phyloP scores from a whole-genome alignment of 257 asterid genomes.

The Solanum chaucha region DNA sequence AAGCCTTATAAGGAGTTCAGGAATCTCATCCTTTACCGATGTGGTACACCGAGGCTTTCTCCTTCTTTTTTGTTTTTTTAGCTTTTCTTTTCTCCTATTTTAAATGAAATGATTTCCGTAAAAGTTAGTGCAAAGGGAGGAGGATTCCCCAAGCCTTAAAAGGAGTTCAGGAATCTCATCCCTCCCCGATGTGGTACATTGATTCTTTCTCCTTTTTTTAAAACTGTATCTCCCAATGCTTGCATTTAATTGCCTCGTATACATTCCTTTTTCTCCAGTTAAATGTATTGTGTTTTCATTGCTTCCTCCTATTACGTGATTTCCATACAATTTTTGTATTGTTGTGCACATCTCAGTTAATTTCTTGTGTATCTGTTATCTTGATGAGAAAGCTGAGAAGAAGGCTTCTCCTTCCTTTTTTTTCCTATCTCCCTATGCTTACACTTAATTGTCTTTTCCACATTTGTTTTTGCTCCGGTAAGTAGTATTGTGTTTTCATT shows the following conservation, averaged over 20 bases:
- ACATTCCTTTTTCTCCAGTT: background rate
- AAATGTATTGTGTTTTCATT: background rate
- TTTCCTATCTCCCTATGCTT: background rate
- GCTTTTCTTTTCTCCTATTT: background rate
- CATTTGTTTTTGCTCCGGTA: background rate
- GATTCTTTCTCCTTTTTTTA: background rate
- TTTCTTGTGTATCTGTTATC: background rate
- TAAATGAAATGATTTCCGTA: background rate
- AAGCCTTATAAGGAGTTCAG: background rate
- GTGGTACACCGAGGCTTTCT: background rate
- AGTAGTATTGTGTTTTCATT: background rate
- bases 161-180: background rate
- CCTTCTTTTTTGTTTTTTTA: background rate
- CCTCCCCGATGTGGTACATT: background rate
- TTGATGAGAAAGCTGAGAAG: background rate
- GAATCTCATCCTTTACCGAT: background rate
- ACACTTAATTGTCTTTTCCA: background rate
- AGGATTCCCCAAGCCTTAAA: background rate
- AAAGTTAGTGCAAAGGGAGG: background rate
- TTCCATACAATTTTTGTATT: background rate
- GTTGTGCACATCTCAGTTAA: background rate
- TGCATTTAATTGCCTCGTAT: background rate
- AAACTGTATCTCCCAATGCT: background rate
- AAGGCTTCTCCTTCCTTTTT: background rate
- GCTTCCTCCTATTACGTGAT: background rate